These are phyloP conservation scores for Sporothrix pseudoabietina DNA, from an alignment of 2,329 filamentous ascomycete genomes.

Conservation along the genomic window DNA sequence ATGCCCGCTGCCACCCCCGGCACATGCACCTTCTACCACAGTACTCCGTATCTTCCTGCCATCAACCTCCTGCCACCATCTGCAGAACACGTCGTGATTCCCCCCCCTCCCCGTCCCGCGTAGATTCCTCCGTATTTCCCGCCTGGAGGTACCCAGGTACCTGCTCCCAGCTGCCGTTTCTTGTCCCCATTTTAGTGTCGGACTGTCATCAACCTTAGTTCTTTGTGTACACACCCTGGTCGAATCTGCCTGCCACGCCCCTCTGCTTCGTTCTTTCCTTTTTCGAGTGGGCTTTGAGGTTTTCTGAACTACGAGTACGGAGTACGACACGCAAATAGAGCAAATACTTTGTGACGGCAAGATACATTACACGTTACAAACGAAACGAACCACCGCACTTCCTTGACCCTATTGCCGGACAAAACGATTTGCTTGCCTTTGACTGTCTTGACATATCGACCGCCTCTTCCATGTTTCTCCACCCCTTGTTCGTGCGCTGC, in stretches of 20 bases:
- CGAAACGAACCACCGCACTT: constrained; percentile 7
- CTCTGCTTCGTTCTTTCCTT: neutral
- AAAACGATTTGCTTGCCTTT: constrained; percentile 4
- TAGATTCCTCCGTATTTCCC: constrained; percentile 12
- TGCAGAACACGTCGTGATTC: constrained; percentile 21
- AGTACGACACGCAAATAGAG: constrained; percentile 9
- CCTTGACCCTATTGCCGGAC: neutral
- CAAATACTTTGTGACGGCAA: neutral
- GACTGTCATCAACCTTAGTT: constrained; percentile 22
- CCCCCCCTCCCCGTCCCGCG: constrained; percentile 4
- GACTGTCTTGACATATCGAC: neutral
- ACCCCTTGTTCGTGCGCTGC: constrained; percentile 9
- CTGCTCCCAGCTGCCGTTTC: constrained; percentile 21
- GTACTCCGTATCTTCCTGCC: neutral
- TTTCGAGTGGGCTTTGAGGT: constrained; percentile 4
- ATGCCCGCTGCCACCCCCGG: constrained; percentile 7
- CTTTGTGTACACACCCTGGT: constrained; percentile 12
- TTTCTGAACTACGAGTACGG: neutral
- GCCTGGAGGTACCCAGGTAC: constrained; percentile 9
- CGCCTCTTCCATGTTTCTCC: constrained; percentile 14
- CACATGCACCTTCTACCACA: neutral
- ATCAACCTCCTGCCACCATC: neutral
- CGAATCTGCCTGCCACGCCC: neutral
- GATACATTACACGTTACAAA: constrained; percentile 15
- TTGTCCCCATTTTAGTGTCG: constrained; percentile 22